Evolutionary conservation across 805 yeast species (phyloP).

Genomic region (Monosporozyma servazzii): DNA sequence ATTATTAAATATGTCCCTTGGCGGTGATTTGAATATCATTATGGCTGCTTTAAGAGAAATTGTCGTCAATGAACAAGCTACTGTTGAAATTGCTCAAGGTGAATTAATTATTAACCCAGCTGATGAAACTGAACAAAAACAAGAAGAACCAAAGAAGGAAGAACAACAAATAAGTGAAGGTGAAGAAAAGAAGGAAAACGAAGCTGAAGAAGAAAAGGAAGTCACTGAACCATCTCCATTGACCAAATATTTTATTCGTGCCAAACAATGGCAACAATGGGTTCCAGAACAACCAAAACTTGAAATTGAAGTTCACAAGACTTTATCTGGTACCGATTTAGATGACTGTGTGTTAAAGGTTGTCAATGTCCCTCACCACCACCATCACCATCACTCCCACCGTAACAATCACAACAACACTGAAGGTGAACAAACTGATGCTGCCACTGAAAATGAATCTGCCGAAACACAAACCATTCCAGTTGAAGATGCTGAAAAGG

Average conservation of each 20-base stretch:
- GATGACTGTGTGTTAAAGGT: slow-evolving; percentile 18
- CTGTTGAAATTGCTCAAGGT: slow-evolving; percentile 24
- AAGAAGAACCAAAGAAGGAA: slow-evolving; percentile 1
- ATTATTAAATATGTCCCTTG: slow-evolving; percentile 47
- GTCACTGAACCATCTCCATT: slow-evolving; percentile 6
- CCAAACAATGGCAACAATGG: slow-evolving; percentile 23
- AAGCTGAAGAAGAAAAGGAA: slow-evolving; percentile 3
- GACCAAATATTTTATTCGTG: slow-evolving; percentile 23
- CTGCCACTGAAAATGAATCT: slow-evolving; percentile 8
- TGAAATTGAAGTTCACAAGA: slow-evolving; percentile 14
- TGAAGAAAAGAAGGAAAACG: slow-evolving; percentile 1
- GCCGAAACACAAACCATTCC: background rate
- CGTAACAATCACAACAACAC: slow-evolving; percentile 7
- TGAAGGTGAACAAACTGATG: slow-evolving; percentile 14
- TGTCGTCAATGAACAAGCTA: slow-evolving; percentile 22
- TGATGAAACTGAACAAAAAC: slow-evolving; percentile 2
- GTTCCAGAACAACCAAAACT: slow-evolving; percentile 14
- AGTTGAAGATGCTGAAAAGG: background rate
- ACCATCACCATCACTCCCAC: slow-evolving; percentile 2
- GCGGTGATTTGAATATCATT: slow-evolving; percentile 24
- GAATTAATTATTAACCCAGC: slow-evolving; percentile 4
- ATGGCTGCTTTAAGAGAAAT: slow-evolving; percentile 29
- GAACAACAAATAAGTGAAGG: background rate
- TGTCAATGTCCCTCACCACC: slow-evolving; percentile 2
- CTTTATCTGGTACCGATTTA: slow-evolving; percentile 16